Percentiles rank a stretch among this genome's conserved stretches.
Evolutionary conservation across 768 basidiomycete genomes (phyloP).

Genomic region (Lepiota brunneoincarnata): DNA sequence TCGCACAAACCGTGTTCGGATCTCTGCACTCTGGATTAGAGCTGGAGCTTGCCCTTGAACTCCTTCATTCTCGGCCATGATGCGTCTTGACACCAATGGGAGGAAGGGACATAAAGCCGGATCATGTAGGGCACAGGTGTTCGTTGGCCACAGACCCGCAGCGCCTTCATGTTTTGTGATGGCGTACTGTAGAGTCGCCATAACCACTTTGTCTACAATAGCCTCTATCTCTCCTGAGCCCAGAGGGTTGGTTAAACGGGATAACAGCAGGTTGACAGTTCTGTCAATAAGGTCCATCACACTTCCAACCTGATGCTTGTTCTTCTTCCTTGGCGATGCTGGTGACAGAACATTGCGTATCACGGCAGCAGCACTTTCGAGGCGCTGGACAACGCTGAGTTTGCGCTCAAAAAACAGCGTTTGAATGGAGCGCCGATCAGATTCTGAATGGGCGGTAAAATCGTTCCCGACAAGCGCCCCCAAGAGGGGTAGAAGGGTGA

Average conservation of each 20-base stretch:
- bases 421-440: constrained; percentile 49
- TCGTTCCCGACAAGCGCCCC: constrained; percentile 83
- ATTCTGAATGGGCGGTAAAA: constrained; percentile 54
- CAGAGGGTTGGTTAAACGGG: constrained; percentile 44
- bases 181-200: constrained; percentile 75
- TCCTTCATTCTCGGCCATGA: constrained; percentile 31
- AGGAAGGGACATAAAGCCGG: constrained; percentile 54
- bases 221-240: constrained; percentile 61
- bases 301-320: constrained; percentile 56
- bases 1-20: constrained; percentile 52
- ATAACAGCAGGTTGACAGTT: constrained; percentile 57
- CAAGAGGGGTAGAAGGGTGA: constrained; percentile 71
- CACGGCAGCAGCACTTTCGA: constrained; percentile 59
- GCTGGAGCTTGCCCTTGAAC: constrained; percentile 27
- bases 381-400: constrained; percentile 58
- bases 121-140: constrained; percentile 61
- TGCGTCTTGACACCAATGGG: constrained; percentile 47
- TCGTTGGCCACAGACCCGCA: constrained; percentile 47
- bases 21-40: constrained; percentile 23
- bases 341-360: constrained; percentile 54
- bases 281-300: constrained; percentile 79
- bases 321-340: constrained; percentile 43
- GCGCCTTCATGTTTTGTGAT: constrained; percentile 57
- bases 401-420: constrained; percentile 66
- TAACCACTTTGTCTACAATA: constrained; percentile 67